Evolutionary conservation across 495 filamentous ascomycete genomes (phyloP), one percentile per base, ranked within the genome.

Genomic region (Lineolata rhizophorae): DNA sequence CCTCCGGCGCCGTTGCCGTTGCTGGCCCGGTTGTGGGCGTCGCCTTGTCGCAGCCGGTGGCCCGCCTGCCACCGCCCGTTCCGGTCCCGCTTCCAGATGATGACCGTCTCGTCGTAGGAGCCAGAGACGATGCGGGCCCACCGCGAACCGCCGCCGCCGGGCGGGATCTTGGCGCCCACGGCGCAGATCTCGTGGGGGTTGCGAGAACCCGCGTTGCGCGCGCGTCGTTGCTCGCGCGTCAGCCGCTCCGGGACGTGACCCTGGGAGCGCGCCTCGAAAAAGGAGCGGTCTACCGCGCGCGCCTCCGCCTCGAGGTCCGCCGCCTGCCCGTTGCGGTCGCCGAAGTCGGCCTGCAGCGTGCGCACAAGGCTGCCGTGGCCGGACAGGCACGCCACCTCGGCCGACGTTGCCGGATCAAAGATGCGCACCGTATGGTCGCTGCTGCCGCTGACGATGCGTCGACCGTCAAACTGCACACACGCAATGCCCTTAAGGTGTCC

Each of bases 401-500:
- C 72, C 14, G 74, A 75, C 0, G 81, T 77, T 29, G 65, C 60
- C 20, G 76, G 65, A 49, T 95, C 87, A 44, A 85, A 99, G 22
- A 99, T 82, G 29, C 87, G 80, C 19, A 95, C 81, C 9, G 82
- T 81, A 43, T 87, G 76, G 49, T 99, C 87, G 43, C 81, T 91
- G 51, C 83, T 92, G 2, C 87, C 87, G 40, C 76, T 90, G 28
- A 99, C 80, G 32, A 99, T 91, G 2, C 85, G 69, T n/a, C 76
- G 72, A n/a, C 80, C 83, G 50, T 99, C 87, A 43, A 79, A 93
- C 51, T 95, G 84, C 13, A 99, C 80, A 52, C 87, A 99, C 11
- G 87, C 87, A 45, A 99, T 95, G 12, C 87, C 87, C 51, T 95
- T 99, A 35, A 65, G 65, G 45, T 99, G 87, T 3, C 87, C 90